Conservation (phyloP, 768 basidiomycete species). For the Tubosaeta sp. region DNA sequence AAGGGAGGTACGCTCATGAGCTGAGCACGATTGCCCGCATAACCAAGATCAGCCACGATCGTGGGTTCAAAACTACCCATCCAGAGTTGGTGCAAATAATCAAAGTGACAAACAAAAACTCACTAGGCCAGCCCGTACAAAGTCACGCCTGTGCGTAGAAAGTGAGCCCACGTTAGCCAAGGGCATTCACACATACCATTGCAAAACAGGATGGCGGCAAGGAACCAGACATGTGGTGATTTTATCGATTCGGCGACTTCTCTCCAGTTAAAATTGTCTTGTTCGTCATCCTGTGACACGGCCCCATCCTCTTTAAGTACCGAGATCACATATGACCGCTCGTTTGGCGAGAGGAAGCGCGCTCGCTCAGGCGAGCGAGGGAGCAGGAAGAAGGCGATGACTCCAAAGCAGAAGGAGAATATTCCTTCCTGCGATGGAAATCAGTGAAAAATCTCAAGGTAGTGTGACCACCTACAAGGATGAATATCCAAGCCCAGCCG, state of each 20-base stretch:
- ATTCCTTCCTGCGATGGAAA: slow-evolving; percentile 41
- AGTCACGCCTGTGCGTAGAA: slow-evolving; percentile 5
- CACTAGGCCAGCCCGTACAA: slow-evolving; percentile 21
- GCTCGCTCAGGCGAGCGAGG: slow-evolving; percentile 40
- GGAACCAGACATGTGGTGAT: slow-evolving; percentile 50
- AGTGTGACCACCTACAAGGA: slow-evolving; percentile 33
- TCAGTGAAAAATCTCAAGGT: not conserved
- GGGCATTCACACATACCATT: slow-evolving; percentile 35
- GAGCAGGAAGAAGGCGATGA: slow-evolving; percentile 44
- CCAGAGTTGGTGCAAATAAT: slow-evolving; percentile 29
- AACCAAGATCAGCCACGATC: slow-evolving; percentile 62
- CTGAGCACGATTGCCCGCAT: slow-evolving; percentile 49
- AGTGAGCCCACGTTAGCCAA: not conserved
- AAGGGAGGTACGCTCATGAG: slow-evolving; percentile 62
- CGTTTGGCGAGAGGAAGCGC: slow-evolving; percentile 41
- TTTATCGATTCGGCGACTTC: slow-evolving; percentile 48
- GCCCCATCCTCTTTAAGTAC: slow-evolving; percentile 19
- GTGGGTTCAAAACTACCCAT: slow-evolving; percentile 62
- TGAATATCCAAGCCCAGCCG: slow-evolving; percentile 59
- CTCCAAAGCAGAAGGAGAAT: slow-evolving; percentile 56
- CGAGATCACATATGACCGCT: slow-evolving; percentile 42
- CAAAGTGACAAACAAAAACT: slow-evolving; percentile 18
- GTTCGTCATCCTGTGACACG: slow-evolving; percentile 37
- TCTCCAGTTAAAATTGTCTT: slow-evolving; percentile 49
- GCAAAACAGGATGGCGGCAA: slow-evolving; percentile 49